Base-by-base conservation (phyloP, 139 green algal species). In the Tetradesmus obliquus region DNA sequence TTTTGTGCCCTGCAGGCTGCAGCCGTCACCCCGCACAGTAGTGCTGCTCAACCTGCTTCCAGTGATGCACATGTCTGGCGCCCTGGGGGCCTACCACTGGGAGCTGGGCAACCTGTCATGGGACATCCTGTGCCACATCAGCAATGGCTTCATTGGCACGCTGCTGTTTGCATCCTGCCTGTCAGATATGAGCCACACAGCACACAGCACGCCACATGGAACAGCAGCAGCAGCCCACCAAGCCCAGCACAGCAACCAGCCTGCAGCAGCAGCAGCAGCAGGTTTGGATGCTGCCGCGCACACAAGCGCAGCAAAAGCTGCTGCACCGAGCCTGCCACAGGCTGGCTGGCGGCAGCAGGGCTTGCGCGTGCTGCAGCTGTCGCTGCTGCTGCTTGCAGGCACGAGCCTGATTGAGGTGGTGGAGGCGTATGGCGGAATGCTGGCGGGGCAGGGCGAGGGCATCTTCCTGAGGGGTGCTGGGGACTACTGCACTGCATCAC, bases 141-240 rank as follows among this genome's bases (percentile, higher is more conserved):
- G n/a, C 62, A 89, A 89, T 10, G 84, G 84, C 15, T 89, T 89
- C 62, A 60, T 89, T 8, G 84, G 84, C 62, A 89, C 84, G 19
- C 62, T 89, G 62, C 84, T 89, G 15, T 89, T 89, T 66, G 62
- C 84, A 53, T 66, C 60, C 20, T 51, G 51, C 13, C 60, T 89
- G 24, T 15, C 84, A 81, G 84, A 89, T 51, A 6, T 66, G 12
- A 45, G 5, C 32, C 17, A 19, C 66, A 76, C 15, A 24, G 17
- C 66, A 24, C 66, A 24, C n/a, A 82, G 7, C 76, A 22, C 76
- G 9, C 6, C 76, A 55, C 7, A 55, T 45, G 32, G 32, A 55
- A 82, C 24, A 55, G 76, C 24, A 55, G 76, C 76, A 20, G 3
- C n/a, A 55, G 13, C 4, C 1, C 8, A 17, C 2, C 24, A 51